Evolutionary conservation across 345 rosid species (phyloP), one percentile per base, ranked within the genome.

Genomic region (Physaria fendleri): DNA sequence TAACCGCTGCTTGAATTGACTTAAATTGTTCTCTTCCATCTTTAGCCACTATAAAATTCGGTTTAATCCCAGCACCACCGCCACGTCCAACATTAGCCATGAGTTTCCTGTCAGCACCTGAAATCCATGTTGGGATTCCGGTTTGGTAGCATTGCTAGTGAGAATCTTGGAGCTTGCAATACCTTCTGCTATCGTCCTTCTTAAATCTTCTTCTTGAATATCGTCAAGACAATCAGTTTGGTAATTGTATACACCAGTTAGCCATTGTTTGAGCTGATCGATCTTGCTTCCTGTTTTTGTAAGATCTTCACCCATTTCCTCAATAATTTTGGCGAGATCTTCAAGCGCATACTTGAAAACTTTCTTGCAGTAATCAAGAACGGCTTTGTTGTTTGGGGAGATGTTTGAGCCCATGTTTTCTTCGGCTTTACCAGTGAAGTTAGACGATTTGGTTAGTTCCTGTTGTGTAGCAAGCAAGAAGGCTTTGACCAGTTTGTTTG

Each of bases 1-100:
- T 28, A 45, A 89, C 71, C 3, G 97, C 95, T 1, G 32, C 78
- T 45, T 16, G 56, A 7, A 86, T 73, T 12, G 78, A 71, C 72
- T 48, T 86, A 67, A 72, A 81, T 17, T 79, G 72, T 27, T 90
- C 92, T 56, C 85, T 84, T 6, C 92, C 95, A 40, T 89, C 97
- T 56, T 80, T 48, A 17, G 92, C 95, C 56, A 86, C 97, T 5
- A 84, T 81, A 2, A 54, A 82, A 37, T 68, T 71, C 0, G 90
- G 85, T 22, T 1, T 71, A 41, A 66, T 50, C 22, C 49, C 50
- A 11, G 18, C 37, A 58, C 27, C 71, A 6, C 71, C 64, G 14
- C 71, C 65, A 57, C 71, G 71, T 46, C 48, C 54, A 22, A 47
- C 54, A 0, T 20, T 21, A 16, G 74, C n/a, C n/a, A n/a, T n/a